Conservation (phyloP, 2,329 filamentous ascomycete species). For the Aspergillus amoenus region DNA sequence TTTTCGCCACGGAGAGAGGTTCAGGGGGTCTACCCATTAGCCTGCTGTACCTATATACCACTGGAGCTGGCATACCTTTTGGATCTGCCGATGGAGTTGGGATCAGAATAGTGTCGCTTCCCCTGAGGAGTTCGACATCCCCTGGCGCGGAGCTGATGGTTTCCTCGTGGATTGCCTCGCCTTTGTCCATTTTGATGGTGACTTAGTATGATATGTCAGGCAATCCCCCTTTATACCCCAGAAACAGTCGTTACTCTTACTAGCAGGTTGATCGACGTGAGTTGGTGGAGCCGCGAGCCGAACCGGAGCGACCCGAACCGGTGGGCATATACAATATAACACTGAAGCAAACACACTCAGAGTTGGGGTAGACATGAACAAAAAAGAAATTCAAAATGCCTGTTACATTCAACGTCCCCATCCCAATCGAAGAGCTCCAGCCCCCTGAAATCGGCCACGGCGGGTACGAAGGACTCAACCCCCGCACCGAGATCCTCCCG, state of each 20-base stretch:
- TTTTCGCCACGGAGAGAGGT: slow-evolving; percentile 12
- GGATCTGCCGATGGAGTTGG: slow-evolving; percentile 11
- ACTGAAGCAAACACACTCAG: too few species aligned
- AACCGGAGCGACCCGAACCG: slow-evolving; percentile 1
- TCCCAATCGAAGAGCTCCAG: neutral
- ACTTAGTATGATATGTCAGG: too few species aligned
- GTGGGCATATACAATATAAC: neutral
- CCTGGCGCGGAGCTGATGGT: neutral
- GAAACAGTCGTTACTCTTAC: too few species aligned
- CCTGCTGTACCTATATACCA: too few species aligned
- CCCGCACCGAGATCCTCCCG: neutral
- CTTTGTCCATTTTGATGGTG: neutral
- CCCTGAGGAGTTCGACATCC: slow-evolving; percentile 10
- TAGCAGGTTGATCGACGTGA: too few species aligned
- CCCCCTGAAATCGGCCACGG: slow-evolving; percentile 2
- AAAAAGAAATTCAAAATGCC: neutral
- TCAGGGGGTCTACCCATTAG: slow-evolving; percentile 2
- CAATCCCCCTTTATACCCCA: neutral
- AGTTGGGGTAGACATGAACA: neutral
- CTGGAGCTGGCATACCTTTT: neutral
- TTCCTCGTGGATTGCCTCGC: neutral
- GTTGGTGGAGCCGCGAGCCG: slow-evolving; percentile 5
- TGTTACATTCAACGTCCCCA: neutral
- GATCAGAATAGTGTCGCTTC: slow-evolving; percentile 7
- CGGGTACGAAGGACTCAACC: slow-evolving; percentile 1